A percentile compares a stretch with the other conserved stretches of the same genome.
Evolutionary conservation across 2,329 filamentous ascomycete species (phyloP).

Genomic region (Helotiales sp.): DNA sequence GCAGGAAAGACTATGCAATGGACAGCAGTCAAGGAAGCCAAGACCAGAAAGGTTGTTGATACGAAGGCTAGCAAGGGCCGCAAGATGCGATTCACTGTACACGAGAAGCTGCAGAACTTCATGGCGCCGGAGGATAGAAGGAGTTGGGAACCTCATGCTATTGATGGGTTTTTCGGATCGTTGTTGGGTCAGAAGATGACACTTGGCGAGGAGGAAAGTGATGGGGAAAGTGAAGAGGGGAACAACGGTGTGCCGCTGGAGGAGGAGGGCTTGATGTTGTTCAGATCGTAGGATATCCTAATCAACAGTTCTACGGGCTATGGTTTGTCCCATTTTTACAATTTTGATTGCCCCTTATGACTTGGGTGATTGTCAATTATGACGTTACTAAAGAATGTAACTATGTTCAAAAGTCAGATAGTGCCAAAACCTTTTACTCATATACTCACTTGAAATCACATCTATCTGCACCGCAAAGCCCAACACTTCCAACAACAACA

Average conservation of each 20-base stretch:
- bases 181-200: conserved; percentile 70
- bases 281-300: conserved; percentile 35
- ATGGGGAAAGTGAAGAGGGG: conserved; percentile 51
- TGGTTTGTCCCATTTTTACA: too few relatives aligned
- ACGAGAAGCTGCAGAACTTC: conserved; percentile 97
- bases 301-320: too few relatives aligned
- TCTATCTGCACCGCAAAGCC: too few relatives aligned
- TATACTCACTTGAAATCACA: too few relatives aligned
- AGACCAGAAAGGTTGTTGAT: conserved; percentile 81
- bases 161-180: conserved; percentile 75
- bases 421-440: too few relatives aligned
- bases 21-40: conserved; percentile 72
- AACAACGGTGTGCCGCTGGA: conserved; percentile 43
- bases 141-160: conserved; percentile 76
- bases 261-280: conserved; percentile 35
- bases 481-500: too few relatives aligned
- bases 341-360: too few relatives aligned
- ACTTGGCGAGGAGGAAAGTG: conserved; percentile 54
- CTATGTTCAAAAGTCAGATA: too few relatives aligned
- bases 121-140: conserved; percentile 89
- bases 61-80: conserved; percentile 93
- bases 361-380: too few relatives aligned
- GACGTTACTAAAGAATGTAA: too few relatives aligned
- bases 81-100: conserved; percentile 90
- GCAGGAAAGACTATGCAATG: conserved; percentile 49